These are phyloP conservation scores for Fusarium multiceps DNA, from an alignment of 2,329 filamentous ascomycete genomes.

Conservation along the genomic window DNA sequence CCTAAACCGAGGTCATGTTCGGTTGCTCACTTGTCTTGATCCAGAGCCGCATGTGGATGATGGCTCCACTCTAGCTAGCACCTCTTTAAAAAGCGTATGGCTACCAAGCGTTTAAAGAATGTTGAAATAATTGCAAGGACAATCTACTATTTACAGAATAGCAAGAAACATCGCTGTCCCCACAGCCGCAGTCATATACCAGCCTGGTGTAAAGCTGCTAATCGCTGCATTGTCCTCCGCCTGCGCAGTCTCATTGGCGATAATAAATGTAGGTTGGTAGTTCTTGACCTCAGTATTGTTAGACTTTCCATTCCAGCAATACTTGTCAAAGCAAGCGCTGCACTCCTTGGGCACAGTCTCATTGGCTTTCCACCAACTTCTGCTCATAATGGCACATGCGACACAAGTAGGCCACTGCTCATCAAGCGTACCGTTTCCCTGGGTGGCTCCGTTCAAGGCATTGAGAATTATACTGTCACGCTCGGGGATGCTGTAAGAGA, in stretches of 20 bases:
- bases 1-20: too few species aligned
- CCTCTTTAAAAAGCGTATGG: neutral
- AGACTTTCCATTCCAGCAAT: conserved; percentile 90
- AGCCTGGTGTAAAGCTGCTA: neutral
- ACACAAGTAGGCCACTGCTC: conserved; percentile 83
- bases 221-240: conserved; percentile 6
- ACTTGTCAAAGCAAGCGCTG: conserved; percentile 77
- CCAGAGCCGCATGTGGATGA: neutral
- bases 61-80: neutral
- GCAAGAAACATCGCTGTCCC: neutral
- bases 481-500: conserved; percentile 70
- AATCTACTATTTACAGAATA: neutral
- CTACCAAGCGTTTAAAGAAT: neutral
- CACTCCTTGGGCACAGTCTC: conserved; percentile 78
- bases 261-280: conserved; percentile 47
- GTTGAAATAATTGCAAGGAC: neutral
- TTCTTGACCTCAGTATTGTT: conserved; percentile 50
- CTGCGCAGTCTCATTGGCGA: conserved; percentile 36
- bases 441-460: conserved; percentile 84
- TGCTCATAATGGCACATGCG: conserved; percentile 85
- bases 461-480: conserved; percentile 87
- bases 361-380: conserved; percentile 77
- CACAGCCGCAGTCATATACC: conserved; percentile 6
- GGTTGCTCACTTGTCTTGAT: too few species aligned
- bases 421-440: conserved; percentile 82